Base-by-base conservation (phyloP, 2,329 filamentous ascomycete genomes). In the Leptodontidium sp. region DNA sequence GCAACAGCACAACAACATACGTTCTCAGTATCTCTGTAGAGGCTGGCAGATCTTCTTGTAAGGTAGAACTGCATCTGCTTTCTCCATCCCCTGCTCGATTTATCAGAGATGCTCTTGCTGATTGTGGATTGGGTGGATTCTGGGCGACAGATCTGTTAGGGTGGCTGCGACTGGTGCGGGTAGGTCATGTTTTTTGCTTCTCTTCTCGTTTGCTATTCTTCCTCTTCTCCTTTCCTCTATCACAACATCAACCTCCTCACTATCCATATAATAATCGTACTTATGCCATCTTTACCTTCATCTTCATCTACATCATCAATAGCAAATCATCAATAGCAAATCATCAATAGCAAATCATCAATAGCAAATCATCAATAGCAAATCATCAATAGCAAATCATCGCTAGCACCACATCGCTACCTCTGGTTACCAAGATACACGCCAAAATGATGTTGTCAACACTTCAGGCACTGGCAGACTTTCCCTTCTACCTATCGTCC, bases 281-380 rank as follows among this genome's bases (percentile, higher is more conserved):
- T 21, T 17, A 17, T 6, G 15, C 17, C 57, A 61, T 61, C n/a
- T 32, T 61, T n/a, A 32, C 32, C 40, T 1, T 14, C 29, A 47
- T 15, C 21, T n/a, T 15, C 21, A 49, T 61, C 58, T 5, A 91
- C 24, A 53, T 26, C 5, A 26, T 29, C 50, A 53, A 29, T 26
- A 26, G 15, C 50, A 53, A 2, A 53, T 26, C 5, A 26, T 29
- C 50, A 53, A 29, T 26, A 26, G 15, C 50, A 53, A 2, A 53
- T 26, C 5, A 26, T 29, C 50, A 53, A 29, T 26, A 26, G 15
- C 50, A 53, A 2, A 53, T 26, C 5, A 26, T 29, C 50, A 53
- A 29, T 26, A 26, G 15, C 50, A 53, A 2, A 53, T 26, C 5
- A 26, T 29, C 50, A 53, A 29, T 26, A 26, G 15, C 50, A 53